Conservation (phyloP, 805 yeast genomes). For the Metschnikowia borealis region DNA sequence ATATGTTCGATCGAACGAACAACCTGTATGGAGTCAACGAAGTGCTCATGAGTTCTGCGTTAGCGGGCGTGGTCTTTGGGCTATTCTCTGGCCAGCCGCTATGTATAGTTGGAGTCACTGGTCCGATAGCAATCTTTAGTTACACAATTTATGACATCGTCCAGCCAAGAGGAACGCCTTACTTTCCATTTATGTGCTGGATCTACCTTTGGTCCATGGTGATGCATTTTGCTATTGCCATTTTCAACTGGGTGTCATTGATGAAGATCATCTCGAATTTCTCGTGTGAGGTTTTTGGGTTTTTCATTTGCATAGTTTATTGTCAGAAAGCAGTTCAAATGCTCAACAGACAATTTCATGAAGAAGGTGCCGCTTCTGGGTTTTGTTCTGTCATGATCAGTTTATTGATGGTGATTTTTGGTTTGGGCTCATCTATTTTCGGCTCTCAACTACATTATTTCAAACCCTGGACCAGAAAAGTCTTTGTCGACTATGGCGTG, state of each 20-base stretch:
- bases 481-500: constrained; percentile 82
- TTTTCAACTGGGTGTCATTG: constrained; percentile 62
- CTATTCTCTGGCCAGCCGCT: constrained; percentile 84
- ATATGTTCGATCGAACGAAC: constrained; percentile 89
- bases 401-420: constrained; percentile 70
- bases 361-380: constrained; percentile 44
- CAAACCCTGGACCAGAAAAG: constrained; percentile 55
- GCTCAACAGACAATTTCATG: constrained; percentile 61
- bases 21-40: constrained; percentile 91
- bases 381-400: constrained; percentile 75
- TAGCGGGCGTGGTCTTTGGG: constrained; percentile 90
- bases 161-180: constrained; percentile 49
- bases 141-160: constrained; percentile 81
- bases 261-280: constrained; percentile 71
- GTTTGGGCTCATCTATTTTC: constrained; percentile 54
- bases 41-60: constrained; percentile 73
- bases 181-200: constrained; percentile 95
- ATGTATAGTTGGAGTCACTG: constrained; percentile 95
- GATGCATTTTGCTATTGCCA: constrained; percentile 70
- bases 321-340: constrained; percentile 89
- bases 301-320: constrained; percentile 84
- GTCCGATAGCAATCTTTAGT: constrained; percentile 89
- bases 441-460: constrained; percentile 64
- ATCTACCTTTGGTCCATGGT: constrained; percentile 86
- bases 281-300: constrained; percentile 91